A percentile compares a stretch with the other conserved stretches of the same genome.
These are phyloP conservation scores for Apophysomyces variabilis DNA, from an alignment of 371 early-diverging fungal genomes.

Conservation along the genomic window DNA sequence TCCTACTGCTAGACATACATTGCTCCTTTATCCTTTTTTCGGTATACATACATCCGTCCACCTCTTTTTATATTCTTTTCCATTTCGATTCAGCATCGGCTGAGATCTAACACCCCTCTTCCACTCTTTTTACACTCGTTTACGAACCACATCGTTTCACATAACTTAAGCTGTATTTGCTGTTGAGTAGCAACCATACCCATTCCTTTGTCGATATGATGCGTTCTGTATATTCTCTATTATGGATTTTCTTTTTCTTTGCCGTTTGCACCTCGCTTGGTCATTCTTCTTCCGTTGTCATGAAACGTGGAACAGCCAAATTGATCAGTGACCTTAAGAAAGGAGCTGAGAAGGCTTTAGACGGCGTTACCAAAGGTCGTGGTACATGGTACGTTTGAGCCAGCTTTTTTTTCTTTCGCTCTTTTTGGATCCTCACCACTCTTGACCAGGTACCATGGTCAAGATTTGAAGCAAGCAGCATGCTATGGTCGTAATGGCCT, in stretches of 20 bases:
- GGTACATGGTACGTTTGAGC: not conserved
- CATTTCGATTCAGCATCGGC: not conserved
- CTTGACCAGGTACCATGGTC: slow-evolving; percentile 28
- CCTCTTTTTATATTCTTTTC: not conserved
- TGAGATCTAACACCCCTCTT: not conserved
- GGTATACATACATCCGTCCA: not conserved
- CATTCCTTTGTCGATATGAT: not conserved
- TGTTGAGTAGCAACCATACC: not conserved
- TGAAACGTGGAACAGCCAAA: slow-evolving; percentile 7
- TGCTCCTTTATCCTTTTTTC: slow-evolving; percentile 5
- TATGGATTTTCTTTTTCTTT: not conserved
- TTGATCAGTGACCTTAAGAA: not conserved
- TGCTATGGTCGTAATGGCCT: slow-evolving; percentile 38
- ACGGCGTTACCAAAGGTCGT: not conserved
- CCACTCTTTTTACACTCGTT: not conserved
- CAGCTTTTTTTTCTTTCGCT: not conserved
- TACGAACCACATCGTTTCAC: not conserved
- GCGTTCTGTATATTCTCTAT: not conserved
- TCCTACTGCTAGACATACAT: not conserved
- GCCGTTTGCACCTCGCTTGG: not conserved
- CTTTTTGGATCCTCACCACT: not conserved
- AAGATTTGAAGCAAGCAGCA: slow-evolving; percentile 36
- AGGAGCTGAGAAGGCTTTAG: not conserved
- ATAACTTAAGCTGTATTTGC: not conserved
- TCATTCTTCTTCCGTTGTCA: not conserved